Percentiles rank a stretch among this genome's conserved stretches.
These are phyloP conservation scores for Synchytrium microbalum DNA, from an alignment of 371 early-diverging fungal genomes.

Conservation along the genomic window DNA sequence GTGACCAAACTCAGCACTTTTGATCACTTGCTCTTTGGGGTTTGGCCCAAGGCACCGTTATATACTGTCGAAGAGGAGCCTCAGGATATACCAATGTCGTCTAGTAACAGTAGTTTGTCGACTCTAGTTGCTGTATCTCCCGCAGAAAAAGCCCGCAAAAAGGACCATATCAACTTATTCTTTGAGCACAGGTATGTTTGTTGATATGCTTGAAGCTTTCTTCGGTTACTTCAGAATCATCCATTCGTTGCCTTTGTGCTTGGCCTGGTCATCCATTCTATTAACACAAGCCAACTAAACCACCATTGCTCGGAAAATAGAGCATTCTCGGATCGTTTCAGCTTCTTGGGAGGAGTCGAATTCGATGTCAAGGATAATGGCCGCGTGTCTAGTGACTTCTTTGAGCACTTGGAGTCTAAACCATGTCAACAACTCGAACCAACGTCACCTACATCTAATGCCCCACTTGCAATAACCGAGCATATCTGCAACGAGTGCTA, in stretches of 20 bases:
- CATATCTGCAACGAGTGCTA: not conserved
- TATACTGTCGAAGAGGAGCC: not conserved
- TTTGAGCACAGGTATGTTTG: too few species aligned
- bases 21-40: not conserved
- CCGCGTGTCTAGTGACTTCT: not conserved
- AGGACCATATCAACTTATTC: too few species aligned
- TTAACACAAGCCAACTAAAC: not conserved
- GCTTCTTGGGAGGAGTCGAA: not conserved
- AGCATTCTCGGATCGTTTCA: not conserved
- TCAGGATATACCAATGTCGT: not conserved
- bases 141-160: not conserved
- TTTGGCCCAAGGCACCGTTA: not conserved
- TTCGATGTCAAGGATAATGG: not conserved
- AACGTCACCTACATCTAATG: not conserved
- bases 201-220: too few species aligned
- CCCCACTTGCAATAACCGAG: not conserved
- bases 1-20: not conserved
- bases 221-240: too few species aligned
- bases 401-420: not conserved
- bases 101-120: not conserved
- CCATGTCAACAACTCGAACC: not conserved
- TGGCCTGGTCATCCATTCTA: too few species aligned
- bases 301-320: not conserved
- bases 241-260: too few species aligned
- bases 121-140: not conserved